Conservation (phyloP, 495 filamentous ascomycete species). For the Venustampulla echinocandica region DNA sequence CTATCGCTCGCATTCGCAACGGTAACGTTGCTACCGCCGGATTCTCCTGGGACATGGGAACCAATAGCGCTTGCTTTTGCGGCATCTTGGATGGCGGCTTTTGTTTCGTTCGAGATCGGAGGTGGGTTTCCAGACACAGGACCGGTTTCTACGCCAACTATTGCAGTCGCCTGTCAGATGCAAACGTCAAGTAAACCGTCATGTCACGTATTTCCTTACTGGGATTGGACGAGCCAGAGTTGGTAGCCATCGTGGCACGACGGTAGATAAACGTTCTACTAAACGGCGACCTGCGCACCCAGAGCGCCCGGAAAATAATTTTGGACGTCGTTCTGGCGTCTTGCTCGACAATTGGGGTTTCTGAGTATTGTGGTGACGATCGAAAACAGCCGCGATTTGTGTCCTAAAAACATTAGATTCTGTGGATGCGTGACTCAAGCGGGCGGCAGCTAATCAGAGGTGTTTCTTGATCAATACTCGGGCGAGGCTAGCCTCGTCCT, state of each 20-base stretch:
- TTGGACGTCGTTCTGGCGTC: conserved; percentile 33
- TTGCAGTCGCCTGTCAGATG: no score
- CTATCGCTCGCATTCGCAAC: conserved; percentile 20
- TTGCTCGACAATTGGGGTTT: conserved; percentile 11
- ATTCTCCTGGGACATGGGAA: conserved; percentile 35
- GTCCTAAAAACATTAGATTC: not conserved
- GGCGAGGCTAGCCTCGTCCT: not conserved
- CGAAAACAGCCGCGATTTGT: not conserved
- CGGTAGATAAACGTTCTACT: conserved; percentile 25
- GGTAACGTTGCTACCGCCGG: conserved; percentile 29
- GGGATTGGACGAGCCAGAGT: conserved; percentile 47
- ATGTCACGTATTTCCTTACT: conserved; percentile 31
- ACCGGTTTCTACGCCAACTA: conserved; percentile 47
- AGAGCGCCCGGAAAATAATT: conserved; percentile 27
- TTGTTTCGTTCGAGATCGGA: conserved; percentile 38
- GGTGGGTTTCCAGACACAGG: conserved; percentile 39
- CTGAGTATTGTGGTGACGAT: not conserved
- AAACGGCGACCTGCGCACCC: conserved; percentile 30
- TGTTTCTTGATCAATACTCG: not conserved
- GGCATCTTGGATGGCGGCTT: conserved; percentile 36
- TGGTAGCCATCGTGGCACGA: conserved; percentile 48
- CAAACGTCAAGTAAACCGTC: no score
- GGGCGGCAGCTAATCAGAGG: not conserved
- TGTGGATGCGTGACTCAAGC: not conserved
- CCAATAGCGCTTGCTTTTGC: conserved; percentile 30